Evolutionary conservation across 2,329 filamentous ascomycete species (phyloP).

Genomic region (Ceratocystis cubensis): DNA sequence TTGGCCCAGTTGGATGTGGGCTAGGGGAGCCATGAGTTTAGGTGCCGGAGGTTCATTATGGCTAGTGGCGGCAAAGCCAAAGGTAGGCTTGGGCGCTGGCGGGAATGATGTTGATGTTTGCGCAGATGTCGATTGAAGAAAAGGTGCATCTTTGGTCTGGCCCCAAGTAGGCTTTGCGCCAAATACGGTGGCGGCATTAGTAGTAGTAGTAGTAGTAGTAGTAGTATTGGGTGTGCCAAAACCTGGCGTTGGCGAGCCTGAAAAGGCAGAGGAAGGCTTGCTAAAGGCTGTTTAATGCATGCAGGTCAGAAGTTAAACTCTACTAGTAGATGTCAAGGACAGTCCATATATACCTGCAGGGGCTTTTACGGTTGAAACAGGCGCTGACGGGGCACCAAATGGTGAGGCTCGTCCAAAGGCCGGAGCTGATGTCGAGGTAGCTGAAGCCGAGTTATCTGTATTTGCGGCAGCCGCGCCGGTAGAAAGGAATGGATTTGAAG

Average conservation of each 20-base stretch:
- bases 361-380: background rate
- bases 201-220: background rate
- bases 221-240: background rate
- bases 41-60: background rate
- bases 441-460: background rate
- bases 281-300: background rate
- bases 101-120: background rate
- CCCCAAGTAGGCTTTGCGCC: background rate
- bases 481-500: constrained; percentile 15
- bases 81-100: background rate
- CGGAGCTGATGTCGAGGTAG: constrained; percentile 7
- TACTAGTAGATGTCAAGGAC: too few species aligned
- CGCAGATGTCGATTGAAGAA: background rate
- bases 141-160: background rate
- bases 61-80: background rate
- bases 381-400: constrained; percentile 11
- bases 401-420: constrained; percentile 15
- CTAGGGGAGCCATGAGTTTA: background rate
- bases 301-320: background rate
- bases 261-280: background rate
- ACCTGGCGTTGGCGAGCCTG: background rate
- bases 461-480: background rate
- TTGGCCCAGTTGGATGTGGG: constrained; percentile 11
- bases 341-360: constrained; percentile 13
- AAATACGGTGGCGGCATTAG: background rate